Base-by-base conservation (phyloP, 176 grass and related monocot genomes). In the Triticum dicoccoides region DNA sequence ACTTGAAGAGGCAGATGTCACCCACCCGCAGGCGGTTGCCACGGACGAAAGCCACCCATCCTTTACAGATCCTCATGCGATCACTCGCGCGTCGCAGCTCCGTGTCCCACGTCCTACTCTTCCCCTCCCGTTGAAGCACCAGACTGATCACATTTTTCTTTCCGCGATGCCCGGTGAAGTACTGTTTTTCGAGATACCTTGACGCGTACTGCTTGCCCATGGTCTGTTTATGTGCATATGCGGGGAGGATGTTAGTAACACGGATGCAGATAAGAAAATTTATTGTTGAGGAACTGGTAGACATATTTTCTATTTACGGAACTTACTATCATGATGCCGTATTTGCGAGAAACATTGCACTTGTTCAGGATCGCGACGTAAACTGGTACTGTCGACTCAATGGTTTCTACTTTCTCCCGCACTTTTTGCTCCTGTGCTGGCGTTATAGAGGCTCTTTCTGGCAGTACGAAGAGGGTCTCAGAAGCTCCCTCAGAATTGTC, bases 351-450 rank as follows among this genome's bases (percentile, higher is more conserved):
- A 9, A 61, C 56, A 9, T 82, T 82, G 62, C 42, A 58, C 14
- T 62, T 86, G 24, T 81, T 82, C 84, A 90, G 62, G 68, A 82
- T 8, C 17, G 63, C 51, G 4, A 86, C 88, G 37, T 81, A 90
- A 78, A 90, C 3, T 8, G 83, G 79, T 15, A 52, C 3, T 70
- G 45, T 7, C 1, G 83, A 82, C 7, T 47, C 34, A 11, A 86
- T 82, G 23, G 71, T 18, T 71, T 30, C 12, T 29, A 82, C 78
- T 86, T 45, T 69, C 71, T 86, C 25, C 35, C 35, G 8, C 21
- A 90, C 71, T 13, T 49, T 82, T 38, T 45, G 76, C 78, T 85
- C 58, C 12, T 89, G 88, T 25, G 67, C 35, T 79, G 13, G 12
- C 64, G 82, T 73, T 73, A 84, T 58, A 73, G 5, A 7, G 3